Conservation (phyloP, 2,329 filamentous ascomycete genomes). For the Nannizziopsis barbatae region DNA sequence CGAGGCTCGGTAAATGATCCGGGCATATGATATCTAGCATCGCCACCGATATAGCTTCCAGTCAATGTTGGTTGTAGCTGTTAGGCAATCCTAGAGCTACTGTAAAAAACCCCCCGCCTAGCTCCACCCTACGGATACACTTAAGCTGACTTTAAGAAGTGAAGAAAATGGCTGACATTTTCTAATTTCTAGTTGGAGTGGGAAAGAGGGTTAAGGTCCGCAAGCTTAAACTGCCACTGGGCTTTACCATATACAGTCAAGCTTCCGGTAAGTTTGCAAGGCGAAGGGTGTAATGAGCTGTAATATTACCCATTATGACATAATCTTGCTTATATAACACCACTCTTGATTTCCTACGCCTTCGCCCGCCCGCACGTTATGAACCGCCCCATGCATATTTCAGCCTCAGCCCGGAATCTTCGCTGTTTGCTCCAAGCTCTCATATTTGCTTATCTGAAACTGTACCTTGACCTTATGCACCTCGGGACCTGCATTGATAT, state of each 20-base stretch:
- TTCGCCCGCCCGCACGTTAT: background rate
- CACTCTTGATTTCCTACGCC: background rate
- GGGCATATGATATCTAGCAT: too few relatives aligned
- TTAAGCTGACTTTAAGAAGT: too few relatives aligned
- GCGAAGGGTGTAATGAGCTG: background rate
- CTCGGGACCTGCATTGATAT: conserved; percentile 2
- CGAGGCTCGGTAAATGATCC: too few relatives aligned
- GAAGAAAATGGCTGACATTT: too few relatives aligned
- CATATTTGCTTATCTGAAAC: background rate
- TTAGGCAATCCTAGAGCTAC: too few relatives aligned
- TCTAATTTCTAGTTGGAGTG: too few relatives aligned
- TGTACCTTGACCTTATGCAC: background rate
- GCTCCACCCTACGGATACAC: too few relatives aligned
- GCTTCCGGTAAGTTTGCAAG: background rate
- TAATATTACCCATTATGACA: background rate
- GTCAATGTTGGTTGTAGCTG: too few relatives aligned
- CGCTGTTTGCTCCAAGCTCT: background rate
- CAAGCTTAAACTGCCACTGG: too few relatives aligned
- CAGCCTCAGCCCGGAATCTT: background rate
- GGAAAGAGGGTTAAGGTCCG: too few relatives aligned
- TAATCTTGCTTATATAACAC: conserved; percentile 1
- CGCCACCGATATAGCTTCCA: too few relatives aligned
- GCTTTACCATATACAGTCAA: background rate
- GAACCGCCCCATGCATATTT: background rate
- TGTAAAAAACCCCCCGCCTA: too few relatives aligned